Evolutionary conservation across 345 rosid genomes (phyloP).

Genomic region (Trapa incisa): DNA sequence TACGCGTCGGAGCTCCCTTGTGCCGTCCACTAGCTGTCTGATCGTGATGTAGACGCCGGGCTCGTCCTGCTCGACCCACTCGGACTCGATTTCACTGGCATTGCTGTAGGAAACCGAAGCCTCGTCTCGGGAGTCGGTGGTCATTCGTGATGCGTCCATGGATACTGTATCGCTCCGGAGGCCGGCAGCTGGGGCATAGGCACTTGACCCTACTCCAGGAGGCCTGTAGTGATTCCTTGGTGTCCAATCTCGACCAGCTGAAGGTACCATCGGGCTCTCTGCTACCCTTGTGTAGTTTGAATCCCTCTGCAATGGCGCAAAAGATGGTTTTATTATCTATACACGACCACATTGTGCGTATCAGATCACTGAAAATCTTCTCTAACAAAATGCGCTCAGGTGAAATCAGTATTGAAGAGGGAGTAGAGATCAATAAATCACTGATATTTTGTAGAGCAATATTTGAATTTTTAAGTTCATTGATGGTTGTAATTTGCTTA

Average conservation of each 20-base stretch:
- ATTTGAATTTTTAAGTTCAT: too few relatives aligned
- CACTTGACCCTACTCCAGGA: conserved; percentile 29
- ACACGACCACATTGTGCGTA: neutral
- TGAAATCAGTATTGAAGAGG: neutral
- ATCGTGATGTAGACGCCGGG: conserved; percentile 92
- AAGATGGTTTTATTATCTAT: neutral
- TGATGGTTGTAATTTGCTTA: conserved; percentile 12
- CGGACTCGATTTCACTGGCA: conserved; percentile 82
- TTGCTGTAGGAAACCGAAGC: conserved; percentile 74
- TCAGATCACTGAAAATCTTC: too few relatives aligned
- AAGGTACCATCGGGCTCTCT: conserved; percentile 54
- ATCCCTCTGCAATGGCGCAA: conserved; percentile 44
- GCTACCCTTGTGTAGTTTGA: conserved; percentile 64
- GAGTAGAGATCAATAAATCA: too few relatives aligned
- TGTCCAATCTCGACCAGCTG: conserved; percentile 44
- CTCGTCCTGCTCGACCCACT: conserved; percentile 90
- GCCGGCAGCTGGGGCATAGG: conserved; percentile 32
- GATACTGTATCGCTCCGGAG: conserved; percentile 33
- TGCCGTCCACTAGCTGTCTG: conserved; percentile 78
- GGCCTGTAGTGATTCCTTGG: conserved; percentile 55
- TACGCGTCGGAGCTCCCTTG: conserved; percentile 91
- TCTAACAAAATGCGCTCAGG: neutral
- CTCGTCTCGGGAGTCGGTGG: conserved; percentile 86
- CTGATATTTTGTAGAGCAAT: too few relatives aligned
- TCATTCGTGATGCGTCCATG: conserved; percentile 59